phyloP scores from a whole-genome alignment of 116 monocot genomes.

The Zostera marina region DNA sequence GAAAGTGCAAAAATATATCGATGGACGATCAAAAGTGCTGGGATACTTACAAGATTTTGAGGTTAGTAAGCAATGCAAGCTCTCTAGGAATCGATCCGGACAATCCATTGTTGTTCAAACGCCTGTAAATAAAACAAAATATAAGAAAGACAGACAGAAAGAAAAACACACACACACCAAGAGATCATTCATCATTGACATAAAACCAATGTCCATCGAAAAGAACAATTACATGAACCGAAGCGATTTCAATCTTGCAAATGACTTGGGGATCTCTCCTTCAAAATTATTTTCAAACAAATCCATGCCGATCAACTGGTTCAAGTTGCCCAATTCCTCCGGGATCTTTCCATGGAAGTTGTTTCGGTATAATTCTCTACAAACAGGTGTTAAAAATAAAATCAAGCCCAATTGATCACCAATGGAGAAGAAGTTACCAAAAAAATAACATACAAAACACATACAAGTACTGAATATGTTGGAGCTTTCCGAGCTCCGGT shows the following conservation, averaged over 20 bases:
- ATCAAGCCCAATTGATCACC: constrained; percentile 1
- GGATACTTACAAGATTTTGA: constrained; percentile 83
- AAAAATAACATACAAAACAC: constrained; percentile 6
- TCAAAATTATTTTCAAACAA: constrained; percentile 66
- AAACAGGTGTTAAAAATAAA: neutral
- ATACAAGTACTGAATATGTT: constrained; percentile 65
- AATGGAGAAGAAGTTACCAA: too few relatives aligned
- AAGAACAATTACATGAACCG: constrained; percentile 56
- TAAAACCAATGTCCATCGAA: neutral
- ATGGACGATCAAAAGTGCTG: too few relatives aligned
- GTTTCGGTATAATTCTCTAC: constrained; percentile 91
- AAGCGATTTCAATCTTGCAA: constrained; percentile 73
- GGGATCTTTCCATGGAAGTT: constrained; percentile 85
- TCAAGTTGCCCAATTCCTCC: constrained; percentile 57
- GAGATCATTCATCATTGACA: neutral
- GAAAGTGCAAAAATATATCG: too few relatives aligned
- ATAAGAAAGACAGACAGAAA: too few relatives aligned
- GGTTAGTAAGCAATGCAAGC: constrained; percentile 52
- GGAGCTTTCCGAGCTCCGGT: constrained; percentile 75
- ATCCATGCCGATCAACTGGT: constrained; percentile 84
- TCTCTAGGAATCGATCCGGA: constrained; percentile 83
- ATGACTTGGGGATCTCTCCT: constrained; percentile 74
- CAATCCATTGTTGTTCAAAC: constrained; percentile 76
- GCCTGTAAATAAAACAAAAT: constrained; percentile 20
- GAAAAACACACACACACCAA: neutral